Evolutionary conservation across 2,329 filamentous ascomycete species (phyloP).

Genomic region (Colletotrichum higginsianum): DNA sequence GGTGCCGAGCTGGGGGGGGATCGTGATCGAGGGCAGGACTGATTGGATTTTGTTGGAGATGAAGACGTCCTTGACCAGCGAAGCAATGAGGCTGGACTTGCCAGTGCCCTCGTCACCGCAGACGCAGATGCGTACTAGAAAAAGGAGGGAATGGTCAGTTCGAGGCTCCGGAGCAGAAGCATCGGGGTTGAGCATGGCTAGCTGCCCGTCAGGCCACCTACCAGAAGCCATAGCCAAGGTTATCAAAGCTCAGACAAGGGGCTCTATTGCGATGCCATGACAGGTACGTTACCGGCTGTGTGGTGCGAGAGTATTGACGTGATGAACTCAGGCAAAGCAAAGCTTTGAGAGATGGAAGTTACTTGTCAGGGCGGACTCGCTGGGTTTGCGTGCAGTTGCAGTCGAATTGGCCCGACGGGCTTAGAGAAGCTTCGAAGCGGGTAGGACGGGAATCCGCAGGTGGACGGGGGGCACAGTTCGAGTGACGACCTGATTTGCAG

Average conservation of each 20-base stretch:
- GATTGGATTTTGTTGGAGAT: conserved; percentile 96
- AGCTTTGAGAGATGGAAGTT: conserved; percentile 9
- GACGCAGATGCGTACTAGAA: conserved; percentile 89
- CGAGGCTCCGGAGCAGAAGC: conserved; percentile 1
- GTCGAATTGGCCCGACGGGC: conserved; percentile 19
- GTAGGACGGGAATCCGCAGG: conserved; percentile 38
- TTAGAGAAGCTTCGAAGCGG: conserved; percentile 35
- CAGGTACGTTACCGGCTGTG: neutral
- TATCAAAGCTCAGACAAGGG: conserved; percentile 15
- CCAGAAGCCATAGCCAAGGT: conserved; percentile 42
- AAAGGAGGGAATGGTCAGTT: conserved; percentile 27
- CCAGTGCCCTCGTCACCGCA: conserved; percentile 97
- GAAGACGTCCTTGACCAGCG: conserved; percentile 97
- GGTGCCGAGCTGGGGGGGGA: conserved; percentile 92
- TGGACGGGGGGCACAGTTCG: conserved; percentile 34
- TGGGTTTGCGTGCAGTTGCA: neutral
- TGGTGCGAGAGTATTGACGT: neutral
- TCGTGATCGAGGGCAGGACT: conserved; percentile 93
- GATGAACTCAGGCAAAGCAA: neutral
- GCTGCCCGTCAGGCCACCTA: conserved; percentile 39
- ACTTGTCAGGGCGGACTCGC: neutral
- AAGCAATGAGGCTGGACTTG: conserved; percentile 91
- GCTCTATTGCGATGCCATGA: conserved; percentile 38
- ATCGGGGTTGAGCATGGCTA: conserved; percentile 4
- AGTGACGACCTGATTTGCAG: conserved; percentile 42